Percentiles rank a stretch among this genome's conserved stretches.
Conservation (phyloP, 2,329 filamentous ascomycete species). For the Diaporthe sp. region DNA sequence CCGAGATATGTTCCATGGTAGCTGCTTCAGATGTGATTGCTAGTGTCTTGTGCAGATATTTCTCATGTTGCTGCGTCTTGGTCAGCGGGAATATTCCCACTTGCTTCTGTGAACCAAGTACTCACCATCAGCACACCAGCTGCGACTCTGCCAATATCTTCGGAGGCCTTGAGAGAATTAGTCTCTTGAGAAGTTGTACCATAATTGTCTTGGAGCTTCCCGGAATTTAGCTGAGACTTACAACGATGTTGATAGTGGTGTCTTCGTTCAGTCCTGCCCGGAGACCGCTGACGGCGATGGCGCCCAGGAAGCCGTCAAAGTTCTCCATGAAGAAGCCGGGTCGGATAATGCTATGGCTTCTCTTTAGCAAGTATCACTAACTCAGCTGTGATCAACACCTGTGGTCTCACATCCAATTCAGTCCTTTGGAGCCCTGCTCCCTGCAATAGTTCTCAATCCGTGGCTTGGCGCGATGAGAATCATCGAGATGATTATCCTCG, state of each 20-base stretch:
- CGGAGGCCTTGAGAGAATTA: neutral
- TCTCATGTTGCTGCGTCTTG: neutral
- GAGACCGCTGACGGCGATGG: neutral
- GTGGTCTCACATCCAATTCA: neutral
- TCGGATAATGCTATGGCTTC: neutral
- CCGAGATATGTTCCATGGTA: conserved; percentile 1
- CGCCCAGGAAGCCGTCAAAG: neutral
- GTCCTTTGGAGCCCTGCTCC: neutral
- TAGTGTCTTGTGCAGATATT: neutral
- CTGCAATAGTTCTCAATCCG: neutral
- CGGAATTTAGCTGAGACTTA: neutral
- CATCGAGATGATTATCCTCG: neutral
- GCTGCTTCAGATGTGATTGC: conserved; percentile 3
- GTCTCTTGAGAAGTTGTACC: rapidly evolving
- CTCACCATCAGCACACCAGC: neutral
- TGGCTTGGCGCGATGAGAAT: neutral
- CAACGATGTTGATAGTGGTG: neutral
- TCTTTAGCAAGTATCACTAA: neutral
- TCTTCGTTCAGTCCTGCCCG: neutral
- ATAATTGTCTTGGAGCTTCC: rapidly evolving
- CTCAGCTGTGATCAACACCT: too few relatives aligned
- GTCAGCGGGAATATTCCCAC: neutral
- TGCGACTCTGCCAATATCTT: conserved; percentile 5
- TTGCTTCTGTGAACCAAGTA: too few relatives aligned
- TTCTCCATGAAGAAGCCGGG: conserved; percentile 26